phyloP scores from a whole-genome alignment of 2,329 filamentous ascomycete species.

The Aspergillus udagawae region DNA sequence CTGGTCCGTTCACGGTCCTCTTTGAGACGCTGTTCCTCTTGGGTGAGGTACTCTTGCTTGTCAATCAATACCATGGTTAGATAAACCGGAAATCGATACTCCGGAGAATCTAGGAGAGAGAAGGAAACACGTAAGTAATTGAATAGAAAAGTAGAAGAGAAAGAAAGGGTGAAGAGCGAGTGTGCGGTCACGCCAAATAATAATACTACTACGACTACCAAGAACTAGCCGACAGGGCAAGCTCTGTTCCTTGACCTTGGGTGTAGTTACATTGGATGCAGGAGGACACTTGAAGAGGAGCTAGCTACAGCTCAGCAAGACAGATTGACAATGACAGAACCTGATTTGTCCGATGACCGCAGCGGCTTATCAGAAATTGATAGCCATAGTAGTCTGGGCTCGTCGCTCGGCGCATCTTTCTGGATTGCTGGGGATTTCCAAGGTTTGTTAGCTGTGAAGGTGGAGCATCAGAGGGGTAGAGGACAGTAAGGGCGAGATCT shows the following conservation, averaged over 20 bases:
- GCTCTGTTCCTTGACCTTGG: not conserved
- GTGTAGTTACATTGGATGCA: not conserved
- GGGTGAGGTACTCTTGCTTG: slow-evolving; percentile 78
- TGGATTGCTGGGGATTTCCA: not conserved
- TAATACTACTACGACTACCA: not conserved
- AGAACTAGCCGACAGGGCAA: not conserved
- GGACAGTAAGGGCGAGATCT: not conserved
- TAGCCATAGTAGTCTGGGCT: not conserved
- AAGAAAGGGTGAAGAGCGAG: not conserved
- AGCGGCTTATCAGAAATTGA: not conserved
- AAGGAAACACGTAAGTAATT: not conserved
- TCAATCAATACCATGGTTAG: slow-evolving; percentile 79
- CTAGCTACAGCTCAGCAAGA: not conserved
- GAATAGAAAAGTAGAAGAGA: not conserved
- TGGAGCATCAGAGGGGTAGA: not conserved
- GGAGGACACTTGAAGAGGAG: not conserved
- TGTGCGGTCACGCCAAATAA: not conserved
- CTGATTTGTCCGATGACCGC: not conserved
- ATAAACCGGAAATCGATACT: not conserved
- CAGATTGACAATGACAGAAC: not conserved
- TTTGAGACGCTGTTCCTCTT: slow-evolving; percentile 85
- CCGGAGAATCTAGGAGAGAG: not conserved
- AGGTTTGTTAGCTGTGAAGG: not conserved
- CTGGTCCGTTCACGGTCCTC: slow-evolving; percentile 77
- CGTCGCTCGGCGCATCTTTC: not conserved